phyloP scores from a whole-genome alignment of 2,329 filamentous ascomycete species.

The Onygenales sp. region DNA sequence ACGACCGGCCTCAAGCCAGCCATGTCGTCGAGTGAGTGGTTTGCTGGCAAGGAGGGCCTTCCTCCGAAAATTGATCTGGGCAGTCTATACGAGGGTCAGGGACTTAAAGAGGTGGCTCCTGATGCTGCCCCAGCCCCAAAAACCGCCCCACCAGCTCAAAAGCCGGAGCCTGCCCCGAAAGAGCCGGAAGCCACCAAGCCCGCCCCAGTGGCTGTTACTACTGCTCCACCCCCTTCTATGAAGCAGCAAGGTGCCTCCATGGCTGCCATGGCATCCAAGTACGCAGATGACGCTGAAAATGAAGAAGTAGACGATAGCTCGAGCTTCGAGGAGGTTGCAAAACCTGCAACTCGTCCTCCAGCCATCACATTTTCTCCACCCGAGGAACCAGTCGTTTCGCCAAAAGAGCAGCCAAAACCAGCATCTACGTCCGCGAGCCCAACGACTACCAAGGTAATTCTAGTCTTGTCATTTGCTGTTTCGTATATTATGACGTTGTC shows the following conservation, averaged over 20 bases:
- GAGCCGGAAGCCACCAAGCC: constrained; percentile 40
- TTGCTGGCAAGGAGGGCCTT: constrained; percentile 70
- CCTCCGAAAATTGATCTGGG: constrained; percentile 92
- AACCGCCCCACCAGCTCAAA: constrained; percentile 29
- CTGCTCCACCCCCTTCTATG: constrained; percentile 36
- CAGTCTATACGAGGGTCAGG: constrained; percentile 77
- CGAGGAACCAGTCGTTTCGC: constrained; percentile 11
- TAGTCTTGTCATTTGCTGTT: background rate
- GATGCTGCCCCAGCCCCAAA: constrained; percentile 45
- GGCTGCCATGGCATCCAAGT: constrained; percentile 74
- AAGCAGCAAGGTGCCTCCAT: constrained; percentile 83
- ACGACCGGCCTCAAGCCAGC: constrained; percentile 71
- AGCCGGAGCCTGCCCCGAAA: constrained; percentile 38
- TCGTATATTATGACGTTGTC: background rate
- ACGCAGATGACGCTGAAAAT: constrained; percentile 62
- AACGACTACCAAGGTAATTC: constrained; percentile 4
- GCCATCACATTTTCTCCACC: constrained; percentile 19
- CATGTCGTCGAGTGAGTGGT: constrained; percentile 72
- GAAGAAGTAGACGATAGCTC: constrained; percentile 56
- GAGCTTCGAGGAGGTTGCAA: constrained; percentile 78
- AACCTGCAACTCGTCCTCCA: constrained; percentile 56
- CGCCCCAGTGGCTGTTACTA: constrained; percentile 16
- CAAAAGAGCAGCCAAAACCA: constrained; percentile 5
- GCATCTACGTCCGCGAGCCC: background rate
- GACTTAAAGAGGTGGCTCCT: constrained; percentile 61